phyloP scores from a whole-genome alignment of 2,329 filamentous ascomycete species.

The Pestalotiopsis sp. region DNA sequence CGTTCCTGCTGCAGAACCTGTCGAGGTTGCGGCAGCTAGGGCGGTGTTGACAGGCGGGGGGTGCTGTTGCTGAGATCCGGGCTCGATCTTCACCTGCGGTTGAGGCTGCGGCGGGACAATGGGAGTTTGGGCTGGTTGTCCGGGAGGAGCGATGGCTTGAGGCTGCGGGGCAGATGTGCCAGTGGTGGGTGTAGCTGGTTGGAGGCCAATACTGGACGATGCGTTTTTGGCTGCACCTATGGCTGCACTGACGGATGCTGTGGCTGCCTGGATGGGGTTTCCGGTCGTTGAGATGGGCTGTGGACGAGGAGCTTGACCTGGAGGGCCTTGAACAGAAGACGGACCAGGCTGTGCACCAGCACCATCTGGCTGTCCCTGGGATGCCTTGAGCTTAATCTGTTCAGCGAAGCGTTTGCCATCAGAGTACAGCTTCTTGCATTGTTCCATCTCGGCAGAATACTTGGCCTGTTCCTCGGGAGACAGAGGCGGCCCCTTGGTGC shows the following conservation, averaged over 20 bases:
- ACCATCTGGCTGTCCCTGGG: conserved; percentile 21
- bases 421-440: background rate
- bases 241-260: conserved; percentile 35
- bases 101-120: conserved; percentile 21
- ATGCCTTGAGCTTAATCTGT: background rate
- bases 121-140: conserved; percentile 24
- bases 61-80: conserved; percentile 30
- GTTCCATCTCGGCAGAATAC: background rate
- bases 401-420: conserved; percentile 2
- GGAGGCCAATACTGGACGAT: conserved; percentile 28
- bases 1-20: conserved; percentile 46
- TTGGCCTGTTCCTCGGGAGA: conserved; percentile 22
- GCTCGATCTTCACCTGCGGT: conserved; percentile 39
- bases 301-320: conserved; percentile 17
- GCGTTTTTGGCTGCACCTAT: conserved; percentile 36
- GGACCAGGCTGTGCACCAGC: conserved; percentile 11
- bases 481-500: conserved; percentile 24
- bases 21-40: conserved; percentile 40
- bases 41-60: conserved; percentile 53
- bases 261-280: conserved; percentile 33
- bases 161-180: conserved; percentile 21
- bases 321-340: conserved; percentile 21
- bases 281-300: conserved; percentile 24
- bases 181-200: conserved; percentile 24
- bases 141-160: conserved; percentile 29